Conservation (phyloP, 768 basidiomycete species). For the Leccinum subtestaceum region DNA sequence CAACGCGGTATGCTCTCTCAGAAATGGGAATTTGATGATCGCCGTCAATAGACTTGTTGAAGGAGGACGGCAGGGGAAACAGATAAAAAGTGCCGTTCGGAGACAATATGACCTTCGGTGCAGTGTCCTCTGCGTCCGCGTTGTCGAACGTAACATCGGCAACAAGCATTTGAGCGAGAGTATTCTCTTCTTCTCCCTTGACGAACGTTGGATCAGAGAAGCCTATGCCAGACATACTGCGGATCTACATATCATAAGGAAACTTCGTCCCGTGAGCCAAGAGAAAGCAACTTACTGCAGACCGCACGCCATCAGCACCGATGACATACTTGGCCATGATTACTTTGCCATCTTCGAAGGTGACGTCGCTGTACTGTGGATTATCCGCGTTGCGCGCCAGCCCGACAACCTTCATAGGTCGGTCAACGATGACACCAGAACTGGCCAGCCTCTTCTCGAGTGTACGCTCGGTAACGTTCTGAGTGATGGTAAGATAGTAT, state of each 20-base stretch:
- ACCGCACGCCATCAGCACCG: slow-evolving; percentile 51
- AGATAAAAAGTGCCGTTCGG: slow-evolving; percentile 34
- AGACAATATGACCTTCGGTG: slow-evolving; percentile 24
- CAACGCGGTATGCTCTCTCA: slow-evolving; percentile 38
- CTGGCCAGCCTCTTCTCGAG: slow-evolving; percentile 35
- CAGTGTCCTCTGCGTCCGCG: background rate
- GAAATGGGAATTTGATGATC: slow-evolving; percentile 6
- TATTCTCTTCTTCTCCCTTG: slow-evolving; percentile 23
- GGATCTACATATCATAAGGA: slow-evolving; percentile 34
- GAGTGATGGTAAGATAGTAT: slow-evolving; percentile 42
- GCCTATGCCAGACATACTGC: slow-evolving; percentile 38
- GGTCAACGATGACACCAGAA: slow-evolving; percentile 32
- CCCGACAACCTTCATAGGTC: slow-evolving; percentile 40
- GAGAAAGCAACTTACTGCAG: slow-evolving; percentile 34
- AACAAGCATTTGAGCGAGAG: slow-evolving; percentile 40
- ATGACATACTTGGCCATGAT: slow-evolving; percentile 46
- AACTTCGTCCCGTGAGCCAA: background rate
- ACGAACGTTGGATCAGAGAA: slow-evolving; percentile 43
- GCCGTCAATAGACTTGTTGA: slow-evolving; percentile 12
- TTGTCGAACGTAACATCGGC: slow-evolving; percentile 44
- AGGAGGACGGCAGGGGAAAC: slow-evolving; percentile 35
- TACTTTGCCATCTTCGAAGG: slow-evolving; percentile 44
- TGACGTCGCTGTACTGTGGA: slow-evolving; percentile 35
- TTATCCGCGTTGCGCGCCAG: slow-evolving; percentile 32
- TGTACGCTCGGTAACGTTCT: slow-evolving; percentile 42